Percentiles rank a stretch among this genome's conserved stretches.
These are phyloP conservation scores for Fraxinus platypoda DNA, from an alignment of 305 asterid species.

Conservation along the genomic window DNA sequence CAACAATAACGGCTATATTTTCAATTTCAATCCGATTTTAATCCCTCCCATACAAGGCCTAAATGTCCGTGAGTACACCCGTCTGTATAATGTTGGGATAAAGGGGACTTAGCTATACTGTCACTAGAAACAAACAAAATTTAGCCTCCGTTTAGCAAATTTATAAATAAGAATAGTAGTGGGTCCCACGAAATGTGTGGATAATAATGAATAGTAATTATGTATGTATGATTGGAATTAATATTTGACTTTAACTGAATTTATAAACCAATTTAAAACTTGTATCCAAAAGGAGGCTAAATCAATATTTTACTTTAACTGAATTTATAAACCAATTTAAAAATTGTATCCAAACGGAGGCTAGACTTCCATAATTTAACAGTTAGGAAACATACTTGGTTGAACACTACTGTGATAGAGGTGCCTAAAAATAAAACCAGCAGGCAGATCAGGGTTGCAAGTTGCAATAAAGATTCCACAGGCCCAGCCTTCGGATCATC, in stretches of 20 bases:
- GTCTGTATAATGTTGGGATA: neutral
- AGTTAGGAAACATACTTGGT: neutral
- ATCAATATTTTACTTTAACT: too few relatives aligned
- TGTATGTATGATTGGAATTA: neutral
- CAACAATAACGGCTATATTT: too few relatives aligned
- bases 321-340: too few relatives aligned
- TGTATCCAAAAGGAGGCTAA: neutral
- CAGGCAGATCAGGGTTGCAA: neutral
- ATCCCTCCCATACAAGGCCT: too few relatives aligned
- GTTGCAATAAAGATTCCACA: conserved; percentile 8
- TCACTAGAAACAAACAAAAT: neutral
- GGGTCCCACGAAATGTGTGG: neutral
- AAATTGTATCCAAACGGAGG: neutral
- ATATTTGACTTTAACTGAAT: neutral
- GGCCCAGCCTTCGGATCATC: conserved; percentile 14
- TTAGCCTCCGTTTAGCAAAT: neutral
- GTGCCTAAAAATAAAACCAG: conserved; percentile 9
- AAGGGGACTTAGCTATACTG: neutral
- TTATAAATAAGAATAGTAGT: neutral
- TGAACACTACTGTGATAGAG: neutral
- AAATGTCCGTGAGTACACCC: neutral
- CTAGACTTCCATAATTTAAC: neutral
- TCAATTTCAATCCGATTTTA: too few relatives aligned
- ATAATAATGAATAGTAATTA: neutral
- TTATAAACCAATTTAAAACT: too few relatives aligned